Conservation (phyloP, 805 yeast genomes). For the Lipomyces yamanashiensis region DNA sequence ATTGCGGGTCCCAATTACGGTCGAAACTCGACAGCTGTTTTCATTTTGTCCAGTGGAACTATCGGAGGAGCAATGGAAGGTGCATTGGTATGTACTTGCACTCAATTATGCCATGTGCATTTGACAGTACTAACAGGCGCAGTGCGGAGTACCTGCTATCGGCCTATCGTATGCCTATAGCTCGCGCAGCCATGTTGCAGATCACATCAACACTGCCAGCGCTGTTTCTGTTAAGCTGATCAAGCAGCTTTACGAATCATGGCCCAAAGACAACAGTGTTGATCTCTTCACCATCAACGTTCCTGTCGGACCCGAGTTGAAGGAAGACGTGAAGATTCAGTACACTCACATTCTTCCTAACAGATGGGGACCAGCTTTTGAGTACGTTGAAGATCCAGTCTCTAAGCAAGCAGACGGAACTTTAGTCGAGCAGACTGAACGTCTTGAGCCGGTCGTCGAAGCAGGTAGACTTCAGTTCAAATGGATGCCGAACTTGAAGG, state of each 20-base stretch:
- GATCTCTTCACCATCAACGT: conserved; percentile 85
- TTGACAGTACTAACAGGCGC: not conserved
- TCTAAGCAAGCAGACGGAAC: conserved; percentile 20
- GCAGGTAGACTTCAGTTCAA: conserved; percentile 54
- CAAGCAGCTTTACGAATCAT: conserved; percentile 59
- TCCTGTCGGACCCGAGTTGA: conserved; percentile 66
- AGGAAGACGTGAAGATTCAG: conserved; percentile 63
- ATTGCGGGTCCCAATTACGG: conserved; percentile 97
- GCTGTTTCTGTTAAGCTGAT: conserved; percentile 67
- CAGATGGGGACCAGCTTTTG: conserved; percentile 74
- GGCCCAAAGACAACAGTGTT: conserved; percentile 55
- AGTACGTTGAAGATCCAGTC: conserved; percentile 39
- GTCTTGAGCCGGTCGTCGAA: conserved; percentile 51
- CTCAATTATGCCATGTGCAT: not conserved
- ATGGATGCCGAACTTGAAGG: conserved; percentile 85
- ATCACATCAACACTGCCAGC: conserved; percentile 66
- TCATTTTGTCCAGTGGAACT: conserved; percentile 90
- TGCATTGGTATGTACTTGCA: conserved; percentile 52
- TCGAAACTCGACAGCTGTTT: conserved; percentile 85
- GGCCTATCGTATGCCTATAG: conserved; percentile 88
- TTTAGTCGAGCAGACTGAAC: conserved; percentile 26
- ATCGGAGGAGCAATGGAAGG: conserved; percentile 98
- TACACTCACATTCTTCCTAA: conserved; percentile 84
- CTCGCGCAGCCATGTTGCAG: conserved; percentile 54
- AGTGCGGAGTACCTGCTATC: conserved; percentile 59